Base-by-base conservation (phyloP, 169 alveolate genomes). In the Plasmodium falciparum region DNA sequence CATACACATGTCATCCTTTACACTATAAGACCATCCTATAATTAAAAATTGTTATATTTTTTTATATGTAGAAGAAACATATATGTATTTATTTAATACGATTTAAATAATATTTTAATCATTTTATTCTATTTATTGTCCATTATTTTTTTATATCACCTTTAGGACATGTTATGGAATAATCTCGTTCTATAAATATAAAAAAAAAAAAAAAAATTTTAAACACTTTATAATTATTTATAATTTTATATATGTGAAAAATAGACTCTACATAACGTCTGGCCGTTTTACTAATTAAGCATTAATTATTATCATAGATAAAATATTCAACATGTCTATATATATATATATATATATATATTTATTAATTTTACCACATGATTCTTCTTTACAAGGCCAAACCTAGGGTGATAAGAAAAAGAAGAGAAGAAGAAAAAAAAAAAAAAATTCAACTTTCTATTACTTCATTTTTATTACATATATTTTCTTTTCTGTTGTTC, bases 111-210 rank as follows among this genome's bases (percentile, higher is more conserved):
- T 33, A 33, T 33, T 5, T 5, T 33, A 33, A 33, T 33, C 45
- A 33, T 29, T 20, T 22, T 17, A 39, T 29, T 7, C 7, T 74
- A 20, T 22, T 12, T 17, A 43, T 61, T 20, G 26, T 50, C 17
- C 9, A 20, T 20, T 29, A 12, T 11, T 73, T 22, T 24, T 9
- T 11, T 29, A 26, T 75, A 65, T 65, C 65, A 78, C 89, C 89
- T 78, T 78, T 78, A 26, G 89, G 89, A 66, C 89, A 78, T 22
- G 76, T 67, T 78, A 78, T 78, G 47, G 89, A 78, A 49, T 78
- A 78, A 65, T 78, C 89, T 59, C 76, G 63, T 66, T 78, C 89
- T 78, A 29, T 59, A 78, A 78, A 56, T 9, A 70, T n/a, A 69
- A 12, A 22, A 70, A 29, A 69, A 20, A 43, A 7, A 24, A 65